Evolutionary conservation across 371 early-diverging fungal species (phyloP).

Genomic region (Mucor irregularis): DNA sequence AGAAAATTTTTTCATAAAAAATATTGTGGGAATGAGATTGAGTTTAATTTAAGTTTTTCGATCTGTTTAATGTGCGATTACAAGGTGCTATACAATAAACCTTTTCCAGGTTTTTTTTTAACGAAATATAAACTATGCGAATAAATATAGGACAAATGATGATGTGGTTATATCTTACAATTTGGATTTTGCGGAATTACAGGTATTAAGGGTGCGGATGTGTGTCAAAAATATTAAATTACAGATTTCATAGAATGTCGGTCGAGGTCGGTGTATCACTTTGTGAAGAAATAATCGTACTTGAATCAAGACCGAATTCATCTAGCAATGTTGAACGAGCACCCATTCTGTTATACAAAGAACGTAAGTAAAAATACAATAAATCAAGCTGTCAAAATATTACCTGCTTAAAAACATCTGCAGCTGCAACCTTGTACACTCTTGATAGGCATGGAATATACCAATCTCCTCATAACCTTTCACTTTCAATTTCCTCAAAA

Average conservation of each 20-base stretch:
- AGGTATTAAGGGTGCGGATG: too few relatives aligned
- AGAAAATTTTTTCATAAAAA: background rate
- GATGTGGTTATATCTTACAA: too few relatives aligned
- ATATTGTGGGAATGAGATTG: background rate
- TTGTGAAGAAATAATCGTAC: background rate
- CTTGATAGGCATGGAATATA: constrained; percentile 67
- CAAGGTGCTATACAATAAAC: too few relatives aligned
- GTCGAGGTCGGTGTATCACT: background rate
- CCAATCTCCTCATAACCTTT: constrained; percentile 70
- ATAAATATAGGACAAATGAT: too few relatives aligned
- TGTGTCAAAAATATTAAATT: background rate
- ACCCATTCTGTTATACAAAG: constrained; percentile 16
- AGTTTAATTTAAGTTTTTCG: background rate
- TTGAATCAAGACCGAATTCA: constrained; percentile 10
- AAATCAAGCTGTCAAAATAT: background rate
- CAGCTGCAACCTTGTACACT: constrained; percentile 70
- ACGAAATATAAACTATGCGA: too few relatives aligned
- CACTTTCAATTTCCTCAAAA: constrained; percentile 75
- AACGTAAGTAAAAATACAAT: background rate
- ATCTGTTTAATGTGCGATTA: too few relatives aligned
- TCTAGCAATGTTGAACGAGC: constrained; percentile 3
- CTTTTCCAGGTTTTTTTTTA: too few relatives aligned
- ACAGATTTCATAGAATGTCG: background rate
- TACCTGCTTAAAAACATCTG: constrained; percentile 71
- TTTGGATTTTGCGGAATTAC: too few relatives aligned